Percentiles rank a stretch among this genome's conserved stretches.
phyloP scores from a whole-genome alignment of 1,284 basidiomycete species.

The Puccinia horiana region DNA sequence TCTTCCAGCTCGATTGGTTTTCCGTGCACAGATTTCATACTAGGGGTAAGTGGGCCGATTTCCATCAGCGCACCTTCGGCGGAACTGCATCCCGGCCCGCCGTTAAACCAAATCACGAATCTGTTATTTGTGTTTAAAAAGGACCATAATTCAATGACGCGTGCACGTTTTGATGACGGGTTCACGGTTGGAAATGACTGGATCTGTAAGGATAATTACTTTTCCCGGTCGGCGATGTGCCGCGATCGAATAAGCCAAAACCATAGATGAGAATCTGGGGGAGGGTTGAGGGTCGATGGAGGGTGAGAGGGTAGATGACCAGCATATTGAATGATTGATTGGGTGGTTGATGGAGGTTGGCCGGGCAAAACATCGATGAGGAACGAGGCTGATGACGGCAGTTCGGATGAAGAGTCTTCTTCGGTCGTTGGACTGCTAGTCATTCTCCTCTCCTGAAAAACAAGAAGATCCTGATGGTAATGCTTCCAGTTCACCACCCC shows the following conservation, averaged over 20 bases:
- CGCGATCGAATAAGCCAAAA: slow-evolving; percentile 60
- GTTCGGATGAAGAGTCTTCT: background rate
- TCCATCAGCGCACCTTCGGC: slow-evolving; percentile 99
- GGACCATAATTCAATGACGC: background rate
- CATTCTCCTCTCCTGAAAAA: background rate
- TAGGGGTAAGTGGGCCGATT: slow-evolving; percentile 73
- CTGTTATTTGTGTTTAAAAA: background rate
- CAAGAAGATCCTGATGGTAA: background rate
- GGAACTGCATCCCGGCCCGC: slow-evolving; percentile 90
- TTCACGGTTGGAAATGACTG: slow-evolving; percentile 70
- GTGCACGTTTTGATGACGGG: background rate
- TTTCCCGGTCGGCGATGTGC: slow-evolving; percentile 88
- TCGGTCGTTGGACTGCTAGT: background rate
- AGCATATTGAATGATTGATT: slow-evolving; percentile 51
- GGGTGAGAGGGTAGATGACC: slow-evolving; percentile 56
- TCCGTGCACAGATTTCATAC: slow-evolving; percentile 59
- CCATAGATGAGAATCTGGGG: slow-evolving; percentile 50
- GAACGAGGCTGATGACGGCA: slow-evolving; percentile 34
- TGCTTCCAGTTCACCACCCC: background rate
- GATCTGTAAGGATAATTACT: slow-evolving; percentile 80
- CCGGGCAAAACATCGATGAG: slow-evolving; percentile 20
- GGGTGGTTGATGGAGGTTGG: background rate
- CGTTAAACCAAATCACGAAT: slow-evolving; percentile 44
- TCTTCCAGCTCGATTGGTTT: slow-evolving; percentile 66
- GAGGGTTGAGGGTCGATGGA: slow-evolving; percentile 32